A percentile compares a stretch with the other conserved stretches of the same genome.
phyloP scores from a whole-genome alignment of 2,329 filamentous ascomycete genomes.

The Aureobasidium mangrovei region DNA sequence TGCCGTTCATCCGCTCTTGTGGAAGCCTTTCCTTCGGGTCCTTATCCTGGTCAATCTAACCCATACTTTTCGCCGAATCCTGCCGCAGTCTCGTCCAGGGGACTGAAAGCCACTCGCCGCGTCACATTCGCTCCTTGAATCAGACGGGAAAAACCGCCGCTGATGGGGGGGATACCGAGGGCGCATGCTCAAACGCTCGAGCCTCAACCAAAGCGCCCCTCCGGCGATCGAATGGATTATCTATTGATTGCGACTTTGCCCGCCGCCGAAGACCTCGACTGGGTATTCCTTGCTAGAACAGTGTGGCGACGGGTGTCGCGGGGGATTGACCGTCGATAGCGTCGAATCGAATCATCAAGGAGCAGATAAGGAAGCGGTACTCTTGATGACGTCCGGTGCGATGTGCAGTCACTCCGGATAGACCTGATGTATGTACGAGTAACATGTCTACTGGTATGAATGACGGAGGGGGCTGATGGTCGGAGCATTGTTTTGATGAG shows the following conservation, averaged over 20 bases:
- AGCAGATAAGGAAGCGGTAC: no score
- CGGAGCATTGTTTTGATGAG: conserved; percentile 5
- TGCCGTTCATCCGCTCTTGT: background rate
- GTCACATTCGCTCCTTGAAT: background rate
- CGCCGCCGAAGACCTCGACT: no score
- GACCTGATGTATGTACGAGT: no score
- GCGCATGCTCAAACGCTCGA: background rate
- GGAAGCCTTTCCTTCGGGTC: conserved; percentile 4
- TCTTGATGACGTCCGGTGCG: no score
- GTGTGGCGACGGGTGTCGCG: no score
- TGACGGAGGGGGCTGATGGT: conserved; percentile 7
- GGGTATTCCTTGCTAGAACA: no score
- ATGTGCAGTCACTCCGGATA: no score
- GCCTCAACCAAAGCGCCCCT: background rate
- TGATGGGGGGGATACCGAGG: background rate
- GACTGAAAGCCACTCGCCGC: conserved; percentile 1
- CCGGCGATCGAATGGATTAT: conserved; percentile 3
- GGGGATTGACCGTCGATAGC: no score
- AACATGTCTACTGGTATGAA: background rate
- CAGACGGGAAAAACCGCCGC: background rate
- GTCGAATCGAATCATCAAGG: no score
- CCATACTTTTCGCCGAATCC: background rate
- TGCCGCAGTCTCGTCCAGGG: conserved; percentile 4
- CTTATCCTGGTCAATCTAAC: background rate
- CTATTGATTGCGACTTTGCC: background rate